Percentiles rank a stretch among this genome's conserved stretches.
Evolutionary conservation across 1,284 basidiomycete genomes (phyloP).

Genomic region (Flammula alnicola): DNA sequence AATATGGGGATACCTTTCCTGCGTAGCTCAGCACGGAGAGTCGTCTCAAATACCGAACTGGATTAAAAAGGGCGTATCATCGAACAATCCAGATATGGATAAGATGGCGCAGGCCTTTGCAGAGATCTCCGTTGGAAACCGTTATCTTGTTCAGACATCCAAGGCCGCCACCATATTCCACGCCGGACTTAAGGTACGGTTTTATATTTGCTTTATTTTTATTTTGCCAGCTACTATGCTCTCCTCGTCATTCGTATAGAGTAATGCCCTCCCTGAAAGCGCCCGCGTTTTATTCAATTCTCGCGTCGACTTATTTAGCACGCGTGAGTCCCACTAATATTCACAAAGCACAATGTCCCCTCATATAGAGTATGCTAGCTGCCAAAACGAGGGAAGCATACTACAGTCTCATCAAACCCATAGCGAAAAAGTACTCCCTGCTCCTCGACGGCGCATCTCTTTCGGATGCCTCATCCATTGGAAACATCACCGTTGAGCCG

Average conservation of each 20-base stretch:
- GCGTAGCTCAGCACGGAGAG: constrained; percentile 28
- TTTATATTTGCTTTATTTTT: not conserved
- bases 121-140: constrained; percentile 23
- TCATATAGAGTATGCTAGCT: constrained; percentile 15
- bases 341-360: not conserved
- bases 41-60: constrained; percentile 23
- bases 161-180: constrained; percentile 33
- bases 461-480: constrained; percentile 24
- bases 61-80: constrained; percentile 26
- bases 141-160: constrained; percentile 33
- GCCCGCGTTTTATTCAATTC: constrained; percentile 30
- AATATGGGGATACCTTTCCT: constrained; percentile 33
- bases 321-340: constrained; percentile 19
- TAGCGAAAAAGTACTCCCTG: constrained; percentile 30
- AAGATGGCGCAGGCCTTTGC: constrained; percentile 27
- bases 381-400: constrained; percentile 21
- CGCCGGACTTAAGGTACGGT: constrained; percentile 30
- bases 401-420: constrained; percentile 24
- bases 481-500: constrained; percentile 29
- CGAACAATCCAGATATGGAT: constrained; percentile 25
- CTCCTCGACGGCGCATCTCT: constrained; percentile 21
- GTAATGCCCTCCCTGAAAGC: constrained; percentile 32
- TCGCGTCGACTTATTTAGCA: constrained; percentile 31
- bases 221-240: not conserved
- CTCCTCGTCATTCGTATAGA: constrained; percentile 12